Base-by-base conservation (phyloP, 257 asterid species). In the Jacaranda copaia region DNA sequence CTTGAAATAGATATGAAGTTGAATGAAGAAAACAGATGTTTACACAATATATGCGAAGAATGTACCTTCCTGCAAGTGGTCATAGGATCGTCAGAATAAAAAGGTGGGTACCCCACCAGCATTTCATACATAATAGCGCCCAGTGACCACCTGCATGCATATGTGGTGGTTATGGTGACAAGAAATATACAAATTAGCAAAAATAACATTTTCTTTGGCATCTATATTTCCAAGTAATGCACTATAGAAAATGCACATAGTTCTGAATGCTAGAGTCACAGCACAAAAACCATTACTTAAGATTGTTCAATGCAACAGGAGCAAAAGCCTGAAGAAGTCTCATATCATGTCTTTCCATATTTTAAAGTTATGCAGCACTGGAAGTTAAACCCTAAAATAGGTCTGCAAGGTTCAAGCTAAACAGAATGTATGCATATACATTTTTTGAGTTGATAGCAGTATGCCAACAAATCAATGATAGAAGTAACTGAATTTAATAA, bases 91-190 rank as follows among this genome's bases (percentile, higher is more conserved):
- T 89, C 90, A 18, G 91, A 76, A 81, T 87, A 89, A 73, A 89
- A 89, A 20, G 93, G 93, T 43, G 93, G 91, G 66, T 84, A 89
- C 49, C 91, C 91, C 55, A 89, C 87, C 80, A 89, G 91, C 93
- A 89, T 89, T 81, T 89, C 93, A 63, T 87, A 89, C 91, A 89
- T 87, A 77, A 89, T 89, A 49, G 91, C 93, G 19, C 91, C 93
- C 60, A 89, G 74, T 18, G 93, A 89, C 93, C 93, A 89, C 93
- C 91, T 87, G 81, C 81, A 81, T 59, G 63, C 75, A 81, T 65
- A 70, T 79, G 75, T 61, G 38, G 71, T 60, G 8, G 32, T 67
- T 73, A 79, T 70, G 58, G 79, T 57, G 78, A 57, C 8, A 58
- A 53, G 48, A 49, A 55, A 73, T 5, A 5, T 39, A 70, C 48